phyloP scores from a whole-genome alignment of 352 stramenopile genomes.

The Peronosclerospora sorghi region DNA sequence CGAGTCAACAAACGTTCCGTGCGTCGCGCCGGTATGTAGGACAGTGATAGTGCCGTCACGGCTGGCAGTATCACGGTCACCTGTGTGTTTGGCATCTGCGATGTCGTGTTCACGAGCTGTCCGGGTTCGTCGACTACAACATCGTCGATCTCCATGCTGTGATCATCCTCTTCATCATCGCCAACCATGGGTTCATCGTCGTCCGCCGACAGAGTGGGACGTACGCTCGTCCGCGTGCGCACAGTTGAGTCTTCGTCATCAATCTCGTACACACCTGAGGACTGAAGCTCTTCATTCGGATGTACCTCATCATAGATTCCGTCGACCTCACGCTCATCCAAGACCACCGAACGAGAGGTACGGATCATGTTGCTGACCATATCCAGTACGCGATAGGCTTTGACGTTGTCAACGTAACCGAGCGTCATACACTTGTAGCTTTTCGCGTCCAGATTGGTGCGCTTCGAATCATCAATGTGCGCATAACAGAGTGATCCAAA shows the following conservation, averaged over 20 bases:
- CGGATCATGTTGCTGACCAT: constrained; percentile 8
- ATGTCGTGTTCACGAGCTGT: too few species aligned
- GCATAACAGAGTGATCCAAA: constrained; percentile 17
- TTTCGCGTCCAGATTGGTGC: constrained; percentile 17
- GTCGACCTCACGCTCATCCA: constrained; percentile 13
- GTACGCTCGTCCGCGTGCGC: not conserved
- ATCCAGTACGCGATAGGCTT: constrained; percentile 13
- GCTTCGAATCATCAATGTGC: constrained; percentile 14
- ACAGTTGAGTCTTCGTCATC: not conserved
- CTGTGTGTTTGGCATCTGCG: not conserved
- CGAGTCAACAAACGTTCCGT: too few species aligned
- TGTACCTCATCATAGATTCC: not conserved
- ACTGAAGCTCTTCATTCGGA: not conserved
- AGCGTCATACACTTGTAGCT: constrained; percentile 14
- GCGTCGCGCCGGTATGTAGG: too few species aligned
- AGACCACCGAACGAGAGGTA: constrained; percentile 3
- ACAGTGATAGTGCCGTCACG: too few species aligned
- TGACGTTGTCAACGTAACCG: constrained; percentile 9
- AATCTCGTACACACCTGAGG: not conserved
- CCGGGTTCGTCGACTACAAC: too few species aligned
- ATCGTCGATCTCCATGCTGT: too few species aligned
- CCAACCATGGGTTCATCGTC: constrained; percentile 3
- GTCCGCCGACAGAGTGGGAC: not conserved
- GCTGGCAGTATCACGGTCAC: too few species aligned
- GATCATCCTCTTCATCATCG: not conserved